Percentiles rank a stretch among this genome's conserved stretches.
These are phyloP conservation scores for Colletotrichum theobromicola DNA, from an alignment of 2,329 filamentous ascomycete species.

Conservation along the genomic window DNA sequence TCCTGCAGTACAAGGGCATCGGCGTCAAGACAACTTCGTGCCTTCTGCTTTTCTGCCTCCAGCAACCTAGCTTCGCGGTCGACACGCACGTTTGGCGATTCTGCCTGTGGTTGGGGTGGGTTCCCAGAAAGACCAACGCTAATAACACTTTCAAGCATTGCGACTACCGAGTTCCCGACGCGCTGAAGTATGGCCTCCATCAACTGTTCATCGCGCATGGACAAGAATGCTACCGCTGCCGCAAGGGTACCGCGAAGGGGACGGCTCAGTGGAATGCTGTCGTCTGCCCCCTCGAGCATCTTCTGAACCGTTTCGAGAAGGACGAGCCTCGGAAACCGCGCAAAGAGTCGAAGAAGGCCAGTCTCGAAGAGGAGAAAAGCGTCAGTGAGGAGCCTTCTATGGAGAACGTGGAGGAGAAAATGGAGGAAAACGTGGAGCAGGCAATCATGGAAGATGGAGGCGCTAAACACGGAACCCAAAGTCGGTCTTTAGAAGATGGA, in stretches of 20 bases:
- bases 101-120: conserved; percentile 59
- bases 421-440: background rate
- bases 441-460: background rate
- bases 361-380: background rate
- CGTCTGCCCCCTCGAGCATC: conserved; percentile 45
- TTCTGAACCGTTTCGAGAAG: conserved; percentile 34
- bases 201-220: conserved; percentile 61
- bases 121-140: conserved; percentile 52
- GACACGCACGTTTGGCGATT: conserved; percentile 62
- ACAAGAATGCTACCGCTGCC: conserved; percentile 52
- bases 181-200: conserved; percentile 61
- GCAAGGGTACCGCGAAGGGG: conserved; percentile 57
- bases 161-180: conserved; percentile 55
- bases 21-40: conserved; percentile 64
- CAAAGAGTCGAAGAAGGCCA: background rate
- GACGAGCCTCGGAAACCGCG: conserved; percentile 27
- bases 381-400: background rate
- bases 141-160: conserved; percentile 57
- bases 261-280: conserved; percentile 67
- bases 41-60: conserved; percentile 61
- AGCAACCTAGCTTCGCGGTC: conserved; percentile 59
- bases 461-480: background rate
- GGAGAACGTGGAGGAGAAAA: too few species aligned
- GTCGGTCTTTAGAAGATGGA: background rate
- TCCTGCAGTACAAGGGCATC: conserved; percentile 57